Base-by-base conservation (phyloP, 345 rosid species). In the Euphorbia pulcherrima region DNA sequence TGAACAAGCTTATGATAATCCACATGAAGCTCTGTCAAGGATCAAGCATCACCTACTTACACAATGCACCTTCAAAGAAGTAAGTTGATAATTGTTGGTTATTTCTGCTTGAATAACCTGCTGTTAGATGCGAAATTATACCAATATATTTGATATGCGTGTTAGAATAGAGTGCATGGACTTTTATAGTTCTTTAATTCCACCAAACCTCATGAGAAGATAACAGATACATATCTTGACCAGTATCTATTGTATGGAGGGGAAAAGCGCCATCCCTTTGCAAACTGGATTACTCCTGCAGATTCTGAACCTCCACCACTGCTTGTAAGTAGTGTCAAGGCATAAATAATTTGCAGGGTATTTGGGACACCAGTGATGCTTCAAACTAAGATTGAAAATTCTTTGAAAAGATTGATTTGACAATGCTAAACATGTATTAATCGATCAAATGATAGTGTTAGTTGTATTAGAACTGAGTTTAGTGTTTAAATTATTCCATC, bases 351-450 rank as follows among this genome's bases (percentile, higher is more conserved):
- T 77, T 95, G 82, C 99, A 92, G 81, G 92, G 97, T 26, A 74
- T 95, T 52, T 95, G 99, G 99, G 99, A 95, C 79, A 97, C 37
- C 97, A 95, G 83, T 95, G 99, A 92, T 95, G 99, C 97, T 95
- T 69, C 99, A 95, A 67, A 95, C 99, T 1, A 95, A 92, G 82
- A 92, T 95, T 60, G 99, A 95, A 95, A 95, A 79, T 95, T 92
- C 79, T 95, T 95, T 69, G 99, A 95, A 70, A 95, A 95, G 85
- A 95, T 95, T 35, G 99, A 95, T 78, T 85, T 95, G 90, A 92
- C 99, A 30, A 92, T 95, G 99, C 78, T 95, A 62, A 95, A 95
- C 80, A 92, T 97, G 99, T 90, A 71, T 47, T 17, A 24, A 40
- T 23, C 14, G 44, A 4, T 20, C 60, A 33, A n/a, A n/a, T n/a